Evolutionary conservation across 176 grass and related monocot genomes (phyloP).

Genomic region (Aegilops sharonensis): DNA sequence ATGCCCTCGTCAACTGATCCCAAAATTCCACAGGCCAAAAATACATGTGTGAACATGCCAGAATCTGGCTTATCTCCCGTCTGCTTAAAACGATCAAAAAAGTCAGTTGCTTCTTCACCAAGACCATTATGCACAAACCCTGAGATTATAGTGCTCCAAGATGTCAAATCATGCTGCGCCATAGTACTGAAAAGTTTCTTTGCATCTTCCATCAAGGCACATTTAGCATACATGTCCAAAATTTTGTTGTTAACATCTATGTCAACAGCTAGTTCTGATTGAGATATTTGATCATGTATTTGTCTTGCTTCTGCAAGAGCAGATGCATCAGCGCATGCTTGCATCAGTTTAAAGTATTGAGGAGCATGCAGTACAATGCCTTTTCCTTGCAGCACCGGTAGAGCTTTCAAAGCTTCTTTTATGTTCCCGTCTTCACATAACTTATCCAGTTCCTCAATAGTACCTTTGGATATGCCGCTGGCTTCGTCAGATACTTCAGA

Average conservation of each 20-base stretch:
- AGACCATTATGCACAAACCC: constrained; percentile 74
- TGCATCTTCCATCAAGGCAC: constrained; percentile 75
- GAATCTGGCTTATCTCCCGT: constrained; percentile 60
- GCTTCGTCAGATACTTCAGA: constrained; percentile 37
- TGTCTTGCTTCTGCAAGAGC: constrained; percentile 61
- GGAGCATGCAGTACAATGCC: constrained; percentile 39
- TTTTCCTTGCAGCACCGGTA: constrained; percentile 53
- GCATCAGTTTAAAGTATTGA: constrained; percentile 62
- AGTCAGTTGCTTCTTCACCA: constrained; percentile 81
- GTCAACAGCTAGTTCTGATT: constrained; percentile 41
- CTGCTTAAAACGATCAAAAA: constrained; percentile 65
- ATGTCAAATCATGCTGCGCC: constrained; percentile 58
- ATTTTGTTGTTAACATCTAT: constrained; percentile 70
- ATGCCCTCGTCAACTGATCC: constrained; percentile 90
- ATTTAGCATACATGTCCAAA: constrained; percentile 87
- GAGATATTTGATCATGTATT: constrained; percentile 56
- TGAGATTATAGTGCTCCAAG: constrained; percentile 81
- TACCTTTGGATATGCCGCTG: constrained; percentile 41
- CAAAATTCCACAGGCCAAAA: constrained; percentile 73
- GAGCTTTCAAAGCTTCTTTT: constrained; percentile 70
- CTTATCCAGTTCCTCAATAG: constrained; percentile 75
- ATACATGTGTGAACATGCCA: constrained; percentile 62
- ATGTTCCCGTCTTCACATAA: constrained; percentile 74
- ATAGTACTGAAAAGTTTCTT: constrained; percentile 70
- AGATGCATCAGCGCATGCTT: constrained; percentile 65